Percentiles rank a stretch among this genome's conserved stretches.
These are phyloP conservation scores for Sugiyamaella lignohabitans DNA, from an alignment of 805 yeast genomes.

Conservation along the genomic window DNA sequence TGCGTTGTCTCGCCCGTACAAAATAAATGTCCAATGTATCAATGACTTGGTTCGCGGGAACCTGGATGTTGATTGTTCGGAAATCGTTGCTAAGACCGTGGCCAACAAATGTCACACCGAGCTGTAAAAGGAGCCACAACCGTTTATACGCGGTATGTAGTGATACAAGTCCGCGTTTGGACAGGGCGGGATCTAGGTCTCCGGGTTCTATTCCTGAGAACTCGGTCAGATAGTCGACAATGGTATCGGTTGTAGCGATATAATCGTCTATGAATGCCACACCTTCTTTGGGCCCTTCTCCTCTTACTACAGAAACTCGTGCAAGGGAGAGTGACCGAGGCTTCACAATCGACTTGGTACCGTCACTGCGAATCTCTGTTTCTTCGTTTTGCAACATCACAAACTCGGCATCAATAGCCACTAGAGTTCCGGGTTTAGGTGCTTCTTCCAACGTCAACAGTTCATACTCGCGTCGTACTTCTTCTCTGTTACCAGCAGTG, in stretches of 20 bases:
- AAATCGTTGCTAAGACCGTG: conserved; percentile 91
- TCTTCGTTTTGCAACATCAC: conserved; percentile 75
- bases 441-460: conserved; percentile 63
- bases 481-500: conserved; percentile 58
- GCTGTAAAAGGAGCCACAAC: conserved; percentile 80
- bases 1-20: conserved; percentile 66
- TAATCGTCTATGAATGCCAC: conserved; percentile 90
- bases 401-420: conserved; percentile 97
- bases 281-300: conserved; percentile 56
- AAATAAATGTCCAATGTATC: conserved; percentile 83
- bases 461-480: conserved; percentile 55
- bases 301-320: conserved; percentile 75
- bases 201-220: conserved; percentile 94
- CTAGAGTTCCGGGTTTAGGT: conserved; percentile 65
- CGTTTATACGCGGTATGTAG: conserved; percentile 79
- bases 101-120: conserved; percentile 91
- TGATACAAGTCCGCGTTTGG: conserved; percentile 65
- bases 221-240: conserved; percentile 80
- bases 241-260: conserved; percentile 57
- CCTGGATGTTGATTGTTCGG: conserved; percentile 84
- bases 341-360: conserved; percentile 58
- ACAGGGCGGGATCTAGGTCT: conserved; percentile 66
- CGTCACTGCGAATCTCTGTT: conserved; percentile 68
- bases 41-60: conserved; percentile 76
- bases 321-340: conserved; percentile 79